Base-by-base conservation (phyloP, 352 stramenopile genomes). In the Globisporangium polare region DNA sequence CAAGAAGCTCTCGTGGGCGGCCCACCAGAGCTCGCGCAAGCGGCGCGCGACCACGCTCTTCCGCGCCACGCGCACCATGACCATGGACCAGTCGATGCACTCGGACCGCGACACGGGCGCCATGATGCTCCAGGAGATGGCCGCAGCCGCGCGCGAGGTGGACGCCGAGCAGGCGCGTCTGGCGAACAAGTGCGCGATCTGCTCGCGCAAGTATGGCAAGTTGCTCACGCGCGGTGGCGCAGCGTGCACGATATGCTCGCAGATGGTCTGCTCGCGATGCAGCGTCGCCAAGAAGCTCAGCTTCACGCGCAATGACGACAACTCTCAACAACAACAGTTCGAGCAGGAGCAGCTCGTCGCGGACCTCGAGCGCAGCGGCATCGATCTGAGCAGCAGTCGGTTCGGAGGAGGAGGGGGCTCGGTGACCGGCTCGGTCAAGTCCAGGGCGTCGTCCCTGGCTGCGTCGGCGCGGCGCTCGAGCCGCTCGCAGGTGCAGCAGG, bases 1-100 rank as follows among this genome's bases (percentile, higher is more conserved):
- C 72, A 89, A 89, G 67, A 90, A 90, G 59, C 63, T 90, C 46
- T 70, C 73, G 45, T 67, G 66, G 26, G 55, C 67, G 10, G 46
- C 71, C 52, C 53, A 77, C 53, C 62, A 71, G 43, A 35, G 62
- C 42, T 58, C 63, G 27, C 64, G 69, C 26, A 50, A 75, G 51
- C 62, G 72, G 18, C 60, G 52, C 27, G 51, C 51, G 20, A 60
- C 58, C n/a, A 61, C 61, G 4, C 26, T 56, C 15, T 24, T 45
- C 7, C 43, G 75, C 12, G 46, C 65, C 4, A 58, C 65, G 53
- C 31, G 2, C 29, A 33, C 29, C 5, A 33, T 33, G 29, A 33
- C 29, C 29, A 33, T 33, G 67, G n/a, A 12, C 54, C 60, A 67
- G 58, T 39, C 33, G 33, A 39, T 3, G 9, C 46, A 31, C 67